Evolutionary conservation across 139 green algal species (phyloP).

Genomic region (Picochlorum sp.): DNA sequence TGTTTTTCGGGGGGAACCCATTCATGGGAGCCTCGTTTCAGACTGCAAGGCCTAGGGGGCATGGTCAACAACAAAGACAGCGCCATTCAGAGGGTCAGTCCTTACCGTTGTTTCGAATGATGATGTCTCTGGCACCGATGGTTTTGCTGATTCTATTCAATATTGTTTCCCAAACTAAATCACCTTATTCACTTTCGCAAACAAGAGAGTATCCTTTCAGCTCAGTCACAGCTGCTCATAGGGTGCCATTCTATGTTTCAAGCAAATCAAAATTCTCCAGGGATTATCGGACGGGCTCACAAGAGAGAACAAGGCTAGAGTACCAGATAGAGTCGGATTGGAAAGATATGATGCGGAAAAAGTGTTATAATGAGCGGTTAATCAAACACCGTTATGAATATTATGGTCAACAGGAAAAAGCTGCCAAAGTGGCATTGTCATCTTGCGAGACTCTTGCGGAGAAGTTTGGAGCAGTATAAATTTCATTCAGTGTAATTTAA

Average conservation of each 20-base stretch:
- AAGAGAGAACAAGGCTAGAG: constrained; percentile 15
- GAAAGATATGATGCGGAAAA: constrained; percentile 14
- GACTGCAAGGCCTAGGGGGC: neutral
- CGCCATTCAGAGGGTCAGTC: neutral
- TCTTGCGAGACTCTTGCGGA: constrained; percentile 10
- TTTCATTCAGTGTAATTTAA: no score
- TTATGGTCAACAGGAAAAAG: constrained; percentile 15
- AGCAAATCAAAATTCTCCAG: neutral
- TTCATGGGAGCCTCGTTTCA: constrained; percentile 7
- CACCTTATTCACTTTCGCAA: constrained; percentile 17
- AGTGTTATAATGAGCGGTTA: constrained; percentile 24
- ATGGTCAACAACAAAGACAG: neutral
- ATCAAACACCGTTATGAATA: constrained; percentile 19
- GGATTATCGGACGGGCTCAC: constrained; percentile 5
- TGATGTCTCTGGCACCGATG: constrained; percentile 34
- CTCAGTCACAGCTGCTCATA: constrained; percentile 5
- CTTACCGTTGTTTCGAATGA: constrained; percentile 11
- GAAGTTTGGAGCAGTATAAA: neutral
- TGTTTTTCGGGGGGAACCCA: constrained; percentile 45
- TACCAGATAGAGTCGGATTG: constrained; percentile 18
- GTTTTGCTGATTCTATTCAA: constrained; percentile 42
- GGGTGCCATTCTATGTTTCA: constrained; percentile 16
- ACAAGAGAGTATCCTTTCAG: constrained; percentile 3
- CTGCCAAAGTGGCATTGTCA: constrained; percentile 8
- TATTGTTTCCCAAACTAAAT: constrained; percentile 13